These are phyloP conservation scores for Alloteropsis semialata DNA, from an alignment of 176 grass and related monocot genomes.

Conservation along the genomic window DNA sequence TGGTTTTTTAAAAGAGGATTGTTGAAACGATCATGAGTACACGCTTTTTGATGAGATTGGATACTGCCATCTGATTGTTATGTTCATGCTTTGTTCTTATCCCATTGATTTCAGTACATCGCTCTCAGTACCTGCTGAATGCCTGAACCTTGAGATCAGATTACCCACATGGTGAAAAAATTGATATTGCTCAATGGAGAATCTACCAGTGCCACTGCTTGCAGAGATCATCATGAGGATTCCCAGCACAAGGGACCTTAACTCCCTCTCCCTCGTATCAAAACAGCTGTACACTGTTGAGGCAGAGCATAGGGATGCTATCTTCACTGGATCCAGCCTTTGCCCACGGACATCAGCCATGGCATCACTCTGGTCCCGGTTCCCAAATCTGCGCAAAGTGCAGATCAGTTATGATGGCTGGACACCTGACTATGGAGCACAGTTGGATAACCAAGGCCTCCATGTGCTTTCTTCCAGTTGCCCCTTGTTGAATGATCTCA, in stretches of 20 bases:
- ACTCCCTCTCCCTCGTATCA: conserved; percentile 51
- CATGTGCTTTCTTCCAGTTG: conserved; percentile 39
- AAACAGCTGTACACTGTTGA: conserved; percentile 39
- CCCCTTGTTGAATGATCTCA: conserved; percentile 40
- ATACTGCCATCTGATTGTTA: background rate
- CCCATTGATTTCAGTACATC: background rate
- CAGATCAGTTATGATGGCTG: conserved; percentile 58
- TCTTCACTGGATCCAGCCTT: conserved; percentile 39
- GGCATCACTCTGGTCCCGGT: conserved; percentile 37
- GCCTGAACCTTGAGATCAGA: no score
- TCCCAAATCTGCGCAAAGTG: conserved; percentile 50
- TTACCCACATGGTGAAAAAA: no score
- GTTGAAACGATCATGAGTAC: background rate
- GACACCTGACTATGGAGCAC: conserved; percentile 31
- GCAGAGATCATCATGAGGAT: conserved; percentile 52
- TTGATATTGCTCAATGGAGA: conserved; percentile 31
- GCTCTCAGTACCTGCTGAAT: background rate
- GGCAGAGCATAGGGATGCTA: conserved; percentile 39
- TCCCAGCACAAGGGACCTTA: conserved; percentile 38
- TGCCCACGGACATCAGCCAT: conserved; percentile 41
- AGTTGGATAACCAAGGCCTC: conserved; percentile 54
- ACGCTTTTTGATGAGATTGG: background rate
- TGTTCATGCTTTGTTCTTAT: background rate
- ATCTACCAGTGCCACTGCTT: conserved; percentile 48
- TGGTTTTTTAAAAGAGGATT: no score